Conservation (phyloP, 805 yeast species). For the Teunomyces atbi region DNA sequence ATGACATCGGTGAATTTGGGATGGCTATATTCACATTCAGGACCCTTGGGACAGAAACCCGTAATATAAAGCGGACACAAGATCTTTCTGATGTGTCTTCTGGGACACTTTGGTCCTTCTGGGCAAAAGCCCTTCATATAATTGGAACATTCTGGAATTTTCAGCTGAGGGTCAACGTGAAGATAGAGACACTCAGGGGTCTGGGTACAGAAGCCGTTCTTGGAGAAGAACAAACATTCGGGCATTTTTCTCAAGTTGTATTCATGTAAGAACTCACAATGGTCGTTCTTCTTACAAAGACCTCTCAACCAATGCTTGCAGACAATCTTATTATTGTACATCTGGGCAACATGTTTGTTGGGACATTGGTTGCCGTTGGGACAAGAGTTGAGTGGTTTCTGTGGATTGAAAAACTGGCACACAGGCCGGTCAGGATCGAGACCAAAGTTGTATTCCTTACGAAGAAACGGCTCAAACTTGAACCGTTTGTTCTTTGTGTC, state of each 20-base stretch:
- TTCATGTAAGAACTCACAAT: conserved; percentile 95
- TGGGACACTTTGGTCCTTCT: conserved; percentile 82
- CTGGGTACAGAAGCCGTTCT: conserved; percentile 85
- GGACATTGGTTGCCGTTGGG: conserved; percentile 87
- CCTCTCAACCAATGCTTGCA: conserved; percentile 99
- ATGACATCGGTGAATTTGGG: conserved; percentile 62
- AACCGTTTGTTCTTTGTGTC: conserved; percentile 37
- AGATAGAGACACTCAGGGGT: conserved; percentile 90
- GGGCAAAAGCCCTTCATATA: conserved; percentile 90
- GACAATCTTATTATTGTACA: conserved; percentile 61
- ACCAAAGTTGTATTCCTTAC: conserved; percentile 77
- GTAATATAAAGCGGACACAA: conserved; percentile 78
- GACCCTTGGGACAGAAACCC: conserved; percentile 49
- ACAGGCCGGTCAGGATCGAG: conserved; percentile 87
- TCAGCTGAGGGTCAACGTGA: conserved; percentile 86
- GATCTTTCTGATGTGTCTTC: conserved; percentile 73
- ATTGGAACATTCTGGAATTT: conserved; percentile 83
- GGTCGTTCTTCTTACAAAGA: conserved; percentile 92
- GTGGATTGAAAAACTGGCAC: conserved; percentile 65
- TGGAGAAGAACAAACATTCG: conserved; percentile 84
- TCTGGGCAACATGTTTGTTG: conserved; percentile 70
- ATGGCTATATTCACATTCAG: conserved; percentile 75
- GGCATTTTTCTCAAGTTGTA: conserved; percentile 94
- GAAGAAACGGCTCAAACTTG: conserved; percentile 80
- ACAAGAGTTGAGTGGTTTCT: conserved; percentile 59